Conservation (phyloP, 306 rosid genomes). For the Arachis hypogaea region DNA sequence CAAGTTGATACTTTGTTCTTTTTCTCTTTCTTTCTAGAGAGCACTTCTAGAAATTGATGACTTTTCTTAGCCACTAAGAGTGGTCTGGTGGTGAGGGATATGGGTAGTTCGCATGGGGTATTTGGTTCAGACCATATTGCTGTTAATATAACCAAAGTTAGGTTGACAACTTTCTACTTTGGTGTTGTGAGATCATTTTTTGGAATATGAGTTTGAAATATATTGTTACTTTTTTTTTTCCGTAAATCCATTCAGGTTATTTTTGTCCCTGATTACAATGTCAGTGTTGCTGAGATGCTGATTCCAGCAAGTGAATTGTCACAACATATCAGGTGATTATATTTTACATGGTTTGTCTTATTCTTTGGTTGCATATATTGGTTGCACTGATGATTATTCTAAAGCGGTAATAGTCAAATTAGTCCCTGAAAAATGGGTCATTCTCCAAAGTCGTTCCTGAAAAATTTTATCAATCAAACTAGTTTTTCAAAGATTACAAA, state of each 20-base stretch:
- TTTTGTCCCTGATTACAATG: conserved; percentile 96
- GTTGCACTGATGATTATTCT: conserved; percentile 2
- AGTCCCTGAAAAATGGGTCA: too few relatives aligned
- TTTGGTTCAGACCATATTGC: too few relatives aligned
- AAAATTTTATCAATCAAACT: too few relatives aligned
- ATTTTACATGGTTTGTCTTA: conserved; percentile 21
- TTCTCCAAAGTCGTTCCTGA: too few relatives aligned
- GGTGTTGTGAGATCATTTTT: conserved; percentile 25
- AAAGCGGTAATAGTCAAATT: too few relatives aligned
- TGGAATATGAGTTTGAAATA: conserved; percentile 18
- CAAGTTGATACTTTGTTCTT: conserved; percentile 15
- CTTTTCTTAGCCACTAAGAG: too few relatives aligned
- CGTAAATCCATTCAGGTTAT: conserved; percentile 61
- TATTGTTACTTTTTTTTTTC: conserved; percentile 30
- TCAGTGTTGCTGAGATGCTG: conserved; percentile 89
- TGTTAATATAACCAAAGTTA: not conserved
- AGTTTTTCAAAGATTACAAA: too few relatives aligned
- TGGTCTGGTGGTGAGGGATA: too few relatives aligned
- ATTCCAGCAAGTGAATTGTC: conserved; percentile 98
- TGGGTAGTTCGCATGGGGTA: too few relatives aligned
- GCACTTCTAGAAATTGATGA: not conserved
- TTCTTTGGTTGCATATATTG: conserved; percentile 28
- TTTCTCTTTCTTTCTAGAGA: conserved; percentile 13
- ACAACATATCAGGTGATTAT: conserved; percentile 88
- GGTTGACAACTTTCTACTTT: conserved; percentile 11